Evolutionary conservation across 228 moss, liverwort and hornwort species (phyloP).

Genomic region (Sphagnum fallax): DNA sequence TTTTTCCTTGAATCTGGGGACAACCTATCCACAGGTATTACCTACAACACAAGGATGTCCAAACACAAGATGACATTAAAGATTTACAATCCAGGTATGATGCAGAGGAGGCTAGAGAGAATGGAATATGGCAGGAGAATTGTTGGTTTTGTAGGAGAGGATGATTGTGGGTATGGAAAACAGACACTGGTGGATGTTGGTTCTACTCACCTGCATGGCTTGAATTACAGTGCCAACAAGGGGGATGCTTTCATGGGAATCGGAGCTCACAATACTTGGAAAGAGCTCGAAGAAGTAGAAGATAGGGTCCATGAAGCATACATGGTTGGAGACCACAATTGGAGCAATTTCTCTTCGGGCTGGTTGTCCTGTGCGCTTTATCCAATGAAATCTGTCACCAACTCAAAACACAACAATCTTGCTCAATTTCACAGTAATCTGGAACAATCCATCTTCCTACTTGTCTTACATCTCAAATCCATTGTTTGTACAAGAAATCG

Average conservation of each 20-base stretch:
- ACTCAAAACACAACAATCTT: no score
- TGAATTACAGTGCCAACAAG: slow-evolving; percentile 74
- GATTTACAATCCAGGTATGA: no score
- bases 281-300: slow-evolving; percentile 79
- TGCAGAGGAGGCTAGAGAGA: no score
- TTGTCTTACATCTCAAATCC: no score
- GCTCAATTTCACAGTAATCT: no score
- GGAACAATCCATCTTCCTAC: no score
- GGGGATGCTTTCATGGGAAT: slow-evolving; percentile 71
- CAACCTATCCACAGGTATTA: slow-evolving; percentile 71
- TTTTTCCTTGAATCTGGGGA: slow-evolving; percentile 66
- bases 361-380: slow-evolving; percentile 62
- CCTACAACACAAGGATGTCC: slow-evolving; percentile 14
- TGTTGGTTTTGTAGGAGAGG: no score
- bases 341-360: slow-evolving; percentile 76
- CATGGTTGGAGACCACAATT: slow-evolving; percentile 89
- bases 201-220: slow-evolving; percentile 54
- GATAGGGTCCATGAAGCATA: slow-evolving; percentile 77
- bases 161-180: no score
- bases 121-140: no score
- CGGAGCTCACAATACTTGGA: slow-evolving; percentile 80
- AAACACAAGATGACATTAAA: no score
- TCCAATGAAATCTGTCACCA: slow-evolving; percentile 79
- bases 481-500: no score
- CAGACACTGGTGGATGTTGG: no score